A percentile compares a stretch with the other conserved stretches of the same genome.
Conservation (phyloP, 73 alveolate genomes). For the Durusdinium trenchii region DNA sequence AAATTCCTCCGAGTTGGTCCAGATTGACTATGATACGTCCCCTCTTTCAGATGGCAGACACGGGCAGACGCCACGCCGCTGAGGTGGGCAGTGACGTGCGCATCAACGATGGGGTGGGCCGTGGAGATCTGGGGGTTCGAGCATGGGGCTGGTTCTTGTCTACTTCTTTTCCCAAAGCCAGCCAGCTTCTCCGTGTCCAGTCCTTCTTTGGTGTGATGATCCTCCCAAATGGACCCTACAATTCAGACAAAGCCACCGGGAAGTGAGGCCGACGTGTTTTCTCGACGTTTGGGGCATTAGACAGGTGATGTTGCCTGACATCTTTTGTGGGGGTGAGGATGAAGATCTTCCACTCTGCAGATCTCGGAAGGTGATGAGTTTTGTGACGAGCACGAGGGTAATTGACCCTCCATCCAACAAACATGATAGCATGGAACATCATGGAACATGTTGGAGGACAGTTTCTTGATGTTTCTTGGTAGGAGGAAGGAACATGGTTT, state of each 20-base stretch:
- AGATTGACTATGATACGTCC: background rate
- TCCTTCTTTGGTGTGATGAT: background rate
- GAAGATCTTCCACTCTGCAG: background rate
- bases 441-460: background rate
- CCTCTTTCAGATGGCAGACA: background rate
- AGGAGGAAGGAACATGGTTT: background rate
- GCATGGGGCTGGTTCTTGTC: background rate
- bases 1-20: background rate
- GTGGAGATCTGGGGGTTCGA: background rate
- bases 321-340: background rate
- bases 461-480: background rate
- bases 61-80: background rate
- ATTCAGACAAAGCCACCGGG: background rate
- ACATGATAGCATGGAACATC: background rate
- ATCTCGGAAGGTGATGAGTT: background rate
- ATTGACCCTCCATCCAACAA: background rate
- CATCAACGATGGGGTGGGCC: background rate
- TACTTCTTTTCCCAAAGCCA: background rate
- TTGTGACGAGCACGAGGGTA: background rate
- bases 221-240: background rate
- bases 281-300: background rate
- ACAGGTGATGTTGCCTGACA: background rate
- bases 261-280: background rate
- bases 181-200: background rate
- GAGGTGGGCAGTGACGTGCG: slow-evolving; percentile 48